phyloP scores from a whole-genome alignment of 2,329 filamentous ascomycete species.

The Coniosporium tulheliwenetii region DNA sequence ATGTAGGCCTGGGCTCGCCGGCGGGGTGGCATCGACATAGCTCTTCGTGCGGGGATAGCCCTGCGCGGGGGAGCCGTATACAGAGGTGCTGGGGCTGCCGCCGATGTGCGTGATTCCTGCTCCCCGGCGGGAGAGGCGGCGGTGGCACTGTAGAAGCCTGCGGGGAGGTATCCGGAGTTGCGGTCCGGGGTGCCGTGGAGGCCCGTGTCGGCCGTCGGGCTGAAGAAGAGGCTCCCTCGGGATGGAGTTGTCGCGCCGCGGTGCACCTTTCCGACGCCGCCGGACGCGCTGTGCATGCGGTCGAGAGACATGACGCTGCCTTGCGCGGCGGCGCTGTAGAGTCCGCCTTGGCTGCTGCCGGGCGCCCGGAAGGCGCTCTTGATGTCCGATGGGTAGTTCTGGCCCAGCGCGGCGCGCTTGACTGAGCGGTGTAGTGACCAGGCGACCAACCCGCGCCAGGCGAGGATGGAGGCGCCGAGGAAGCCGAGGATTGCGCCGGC shows the following conservation, averaged over 20 bases:
- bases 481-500: constrained; percentile 81
- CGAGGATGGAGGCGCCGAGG: constrained; percentile 63
- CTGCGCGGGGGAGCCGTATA: neutral
- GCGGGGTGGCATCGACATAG: constrained; percentile 12
- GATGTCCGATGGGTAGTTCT: constrained; percentile 44
- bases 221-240: constrained; percentile 53
- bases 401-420: constrained; percentile 64
- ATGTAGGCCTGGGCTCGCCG: constrained; percentile 15
- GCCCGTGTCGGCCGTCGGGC: constrained; percentile 61
- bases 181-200: constrained; percentile 36
- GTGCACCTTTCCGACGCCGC: constrained; percentile 16
- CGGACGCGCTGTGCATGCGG: constrained; percentile 22
- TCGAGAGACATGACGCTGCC: constrained; percentile 42
- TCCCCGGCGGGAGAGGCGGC: constrained; percentile 31
- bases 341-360: constrained; percentile 36
- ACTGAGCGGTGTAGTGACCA: constrained; percentile 88
- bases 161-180: constrained; percentile 68
- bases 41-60: constrained; percentile 12
- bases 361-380: constrained; percentile 46
- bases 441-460: constrained; percentile 77
- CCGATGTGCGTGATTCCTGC: constrained; percentile 26
- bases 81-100: constrained; percentile 9
- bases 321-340: constrained; percentile 28
- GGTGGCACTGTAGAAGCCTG: constrained; percentile 76
- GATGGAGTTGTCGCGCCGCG: constrained; percentile 10